phyloP scores from a whole-genome alignment of 257 asterid species.

The Henckelia pumila region DNA sequence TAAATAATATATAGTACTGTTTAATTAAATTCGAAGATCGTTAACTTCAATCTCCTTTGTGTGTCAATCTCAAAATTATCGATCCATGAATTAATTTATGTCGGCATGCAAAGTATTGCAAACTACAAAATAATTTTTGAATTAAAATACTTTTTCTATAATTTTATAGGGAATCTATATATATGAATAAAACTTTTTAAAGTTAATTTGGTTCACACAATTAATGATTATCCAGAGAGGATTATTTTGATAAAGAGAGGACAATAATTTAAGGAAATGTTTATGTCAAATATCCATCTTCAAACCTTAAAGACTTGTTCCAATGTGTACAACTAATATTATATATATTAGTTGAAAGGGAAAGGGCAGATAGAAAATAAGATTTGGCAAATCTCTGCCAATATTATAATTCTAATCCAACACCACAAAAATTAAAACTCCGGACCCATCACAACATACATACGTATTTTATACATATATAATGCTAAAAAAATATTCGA shows the following conservation, averaged over 20 bases:
- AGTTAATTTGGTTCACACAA: background rate
- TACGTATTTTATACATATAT: too few species aligned
- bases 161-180: too few species aligned
- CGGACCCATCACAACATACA: background rate
- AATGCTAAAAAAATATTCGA: too few species aligned
- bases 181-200: too few species aligned
- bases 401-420: too few species aligned
- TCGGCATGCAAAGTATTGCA: too few species aligned
- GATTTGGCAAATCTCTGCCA: constrained; percentile 48
- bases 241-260: background rate
- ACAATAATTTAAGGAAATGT: background rate
- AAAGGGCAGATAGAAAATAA: constrained; percentile 26
- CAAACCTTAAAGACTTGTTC: constrained; percentile 14
- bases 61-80: background rate
- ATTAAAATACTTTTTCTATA: too few species aligned
- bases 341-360: background rate
- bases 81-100: background rate
- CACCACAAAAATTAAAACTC: background rate
- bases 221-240: background rate
- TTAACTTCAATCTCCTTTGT: background rate
- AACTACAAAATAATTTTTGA: too few species aligned
- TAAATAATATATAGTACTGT: too few species aligned
- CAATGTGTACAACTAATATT: background rate
- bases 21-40: too few species aligned
- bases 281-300: background rate